These are phyloP conservation scores for Talaromyces sp. DNA, from an alignment of 2,329 filamentous ascomycete species.

Conservation along the genomic window DNA sequence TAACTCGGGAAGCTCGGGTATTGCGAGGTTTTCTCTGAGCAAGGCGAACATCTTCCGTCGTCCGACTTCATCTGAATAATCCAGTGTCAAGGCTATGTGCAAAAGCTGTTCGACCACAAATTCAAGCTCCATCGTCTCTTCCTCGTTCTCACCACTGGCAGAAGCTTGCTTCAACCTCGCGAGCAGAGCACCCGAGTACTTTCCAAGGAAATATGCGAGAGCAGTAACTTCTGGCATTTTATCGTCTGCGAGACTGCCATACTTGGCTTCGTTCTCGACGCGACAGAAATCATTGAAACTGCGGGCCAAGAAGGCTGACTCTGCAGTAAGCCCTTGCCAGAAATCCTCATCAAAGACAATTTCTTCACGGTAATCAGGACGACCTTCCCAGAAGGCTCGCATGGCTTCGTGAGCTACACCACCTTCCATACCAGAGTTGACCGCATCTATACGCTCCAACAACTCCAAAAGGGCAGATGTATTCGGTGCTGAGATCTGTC, in stretches of 20 bases:
- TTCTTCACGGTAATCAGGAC: constrained; percentile 58
- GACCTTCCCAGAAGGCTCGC: constrained; percentile 92
- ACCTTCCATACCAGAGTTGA: constrained; percentile 84
- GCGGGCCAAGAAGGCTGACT: constrained; percentile 84
- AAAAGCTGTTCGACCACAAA: constrained; percentile 95
- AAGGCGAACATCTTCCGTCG: constrained; percentile 93
- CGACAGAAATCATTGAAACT: constrained; percentile 95
- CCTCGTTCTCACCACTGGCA: constrained; percentile 65
- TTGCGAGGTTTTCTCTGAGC: constrained; percentile 78
- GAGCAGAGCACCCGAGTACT: constrained; percentile 63
- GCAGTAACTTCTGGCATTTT: constrained; percentile 94
- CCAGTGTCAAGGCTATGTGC: constrained; percentile 84
- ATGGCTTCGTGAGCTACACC: constrained; percentile 92
- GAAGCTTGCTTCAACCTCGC: constrained; percentile 39
- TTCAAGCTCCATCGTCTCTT: constrained; percentile 84
- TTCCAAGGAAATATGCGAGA: constrained; percentile 80
- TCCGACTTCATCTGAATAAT: constrained; percentile 97
- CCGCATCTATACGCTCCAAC: constrained; percentile 87
- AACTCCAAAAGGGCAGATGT: constrained; percentile 86
- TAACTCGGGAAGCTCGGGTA: constrained; percentile 85
- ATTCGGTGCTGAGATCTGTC: constrained; percentile 60
- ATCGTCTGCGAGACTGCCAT: constrained; percentile 76
- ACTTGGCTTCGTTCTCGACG: constrained; percentile 68
- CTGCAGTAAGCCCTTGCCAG: constrained; percentile 59
- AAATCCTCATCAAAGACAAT: constrained; percentile 48